A percentile compares a stretch with the other conserved stretches of the same genome.
These are phyloP conservation scores for Botrytis medusae DNA, from an alignment of 2,329 filamentous ascomycete genomes.

Conservation along the genomic window DNA sequence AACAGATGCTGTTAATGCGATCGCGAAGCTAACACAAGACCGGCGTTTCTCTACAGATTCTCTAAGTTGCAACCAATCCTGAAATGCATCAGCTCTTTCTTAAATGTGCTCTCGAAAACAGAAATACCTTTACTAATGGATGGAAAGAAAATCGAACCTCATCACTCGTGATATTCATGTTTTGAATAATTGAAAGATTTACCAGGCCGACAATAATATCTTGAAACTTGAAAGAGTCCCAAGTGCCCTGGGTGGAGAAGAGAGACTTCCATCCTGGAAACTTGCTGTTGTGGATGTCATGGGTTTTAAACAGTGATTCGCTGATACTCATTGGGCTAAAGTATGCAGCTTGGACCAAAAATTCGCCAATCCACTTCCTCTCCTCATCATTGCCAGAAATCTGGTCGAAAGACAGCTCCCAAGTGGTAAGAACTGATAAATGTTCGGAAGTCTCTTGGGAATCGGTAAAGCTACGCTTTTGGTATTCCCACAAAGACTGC, in stretches of 20 bases:
- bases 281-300: not conserved
- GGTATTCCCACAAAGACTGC: slow-evolving; percentile 24
- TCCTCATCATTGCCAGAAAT: slow-evolving; percentile 24
- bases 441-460: not conserved
- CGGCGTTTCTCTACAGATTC: not conserved
- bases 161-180: slow-evolving; percentile 8
- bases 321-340: slow-evolving; percentile 24
- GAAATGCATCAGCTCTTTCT: not conserved
- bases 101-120: not conserved
- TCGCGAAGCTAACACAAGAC: not conserved
- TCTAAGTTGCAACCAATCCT: slow-evolving; percentile 14
- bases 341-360: slow-evolving; percentile 33
- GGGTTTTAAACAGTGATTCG: slow-evolving; percentile 16
- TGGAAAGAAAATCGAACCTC: slow-evolving; percentile 29
- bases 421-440: slow-evolving; percentile 29
- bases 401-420: slow-evolving; percentile 33
- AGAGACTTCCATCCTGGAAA: slow-evolving; percentile 4
- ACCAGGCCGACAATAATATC: slow-evolving; percentile 26
- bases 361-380: slow-evolving; percentile 16
- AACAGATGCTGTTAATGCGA: slow-evolving; percentile 1
- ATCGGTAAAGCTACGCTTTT: not conserved
- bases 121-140: slow-evolving; percentile 30
- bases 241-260: slow-evolving; percentile 18
- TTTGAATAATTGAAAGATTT: slow-evolving; percentile 31
- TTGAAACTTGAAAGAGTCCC: slow-evolving; percentile 29